Conservation (phyloP, 371 early-diverging fungal genomes). For the Saksenaea vasiformis region DNA sequence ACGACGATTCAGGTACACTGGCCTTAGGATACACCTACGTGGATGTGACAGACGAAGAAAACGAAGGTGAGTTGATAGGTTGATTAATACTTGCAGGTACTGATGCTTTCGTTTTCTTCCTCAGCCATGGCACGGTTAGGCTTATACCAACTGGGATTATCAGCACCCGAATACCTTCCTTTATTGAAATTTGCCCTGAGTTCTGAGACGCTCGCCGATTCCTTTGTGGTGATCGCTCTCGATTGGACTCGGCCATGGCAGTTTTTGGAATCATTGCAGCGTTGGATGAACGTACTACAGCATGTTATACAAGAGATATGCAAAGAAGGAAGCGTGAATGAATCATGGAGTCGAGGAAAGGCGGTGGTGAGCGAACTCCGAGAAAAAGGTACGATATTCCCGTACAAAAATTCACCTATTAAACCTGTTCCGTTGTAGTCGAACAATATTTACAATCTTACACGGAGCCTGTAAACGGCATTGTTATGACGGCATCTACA, state of each 20-base stretch:
- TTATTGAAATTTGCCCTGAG: slow-evolving; percentile 72
- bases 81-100: not conserved
- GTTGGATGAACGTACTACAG: slow-evolving; percentile 73
- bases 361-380: slow-evolving; percentile 67
- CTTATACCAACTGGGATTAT: slow-evolving; percentile 75
- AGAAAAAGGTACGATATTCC: slow-evolving; percentile 55
- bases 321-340: slow-evolving; percentile 38
- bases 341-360: slow-evolving; percentile 58
- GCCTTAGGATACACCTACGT: slow-evolving; percentile 78
- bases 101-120: slow-evolving; percentile 22
- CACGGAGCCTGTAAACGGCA: slow-evolving; percentile 37
- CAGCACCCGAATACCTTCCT: slow-evolving; percentile 64
- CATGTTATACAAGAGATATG: slow-evolving; percentile 50
- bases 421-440: slow-evolving; percentile 24
- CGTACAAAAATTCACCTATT: not conserved
- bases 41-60: slow-evolving; percentile 80
- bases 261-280: slow-evolving; percentile 74
- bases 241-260: slow-evolving; percentile 91
- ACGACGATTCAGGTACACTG: slow-evolving; percentile 42
- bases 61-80: slow-evolving; percentile 43
- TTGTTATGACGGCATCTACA: slow-evolving; percentile 39
- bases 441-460: slow-evolving; percentile 58
- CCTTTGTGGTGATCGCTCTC: slow-evolving; percentile 72
- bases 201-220: slow-evolving; percentile 57
- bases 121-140: slow-evolving; percentile 76